These are phyloP conservation scores for Ophiocordyceps camponoti-leonardi DNA, from an alignment of 2,329 filamentous ascomycete species.

Conservation along the genomic window DNA sequence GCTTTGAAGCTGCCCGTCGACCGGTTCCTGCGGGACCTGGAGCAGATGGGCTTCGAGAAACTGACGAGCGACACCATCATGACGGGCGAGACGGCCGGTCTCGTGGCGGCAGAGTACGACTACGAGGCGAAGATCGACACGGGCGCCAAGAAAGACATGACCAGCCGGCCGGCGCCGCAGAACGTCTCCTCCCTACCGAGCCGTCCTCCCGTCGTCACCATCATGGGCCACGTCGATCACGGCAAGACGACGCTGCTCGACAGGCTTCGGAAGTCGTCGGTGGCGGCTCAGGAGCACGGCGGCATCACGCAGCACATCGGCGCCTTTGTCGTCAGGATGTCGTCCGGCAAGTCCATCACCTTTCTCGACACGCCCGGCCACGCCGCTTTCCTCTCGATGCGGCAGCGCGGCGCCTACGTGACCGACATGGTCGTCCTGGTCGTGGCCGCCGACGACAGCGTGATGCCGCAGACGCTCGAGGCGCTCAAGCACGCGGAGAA, in stretches of 20 bases:
- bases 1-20: slow-evolving; percentile 54
- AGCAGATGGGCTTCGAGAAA: slow-evolving; percentile 79
- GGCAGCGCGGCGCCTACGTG: slow-evolving; percentile 83
- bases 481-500: slow-evolving; percentile 83
- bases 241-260: slow-evolving; percentile 95
- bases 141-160: slow-evolving; percentile 52
- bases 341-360: slow-evolving; percentile 76
- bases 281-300: slow-evolving; percentile 81
- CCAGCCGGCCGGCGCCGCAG: slow-evolving; percentile 47
- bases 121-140: slow-evolving; percentile 67
- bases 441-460: slow-evolving; percentile 90
- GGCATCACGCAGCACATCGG: slow-evolving; percentile 98
- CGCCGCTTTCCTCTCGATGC: slow-evolving; percentile 89
- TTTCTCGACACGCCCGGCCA: slow-evolving; percentile 96
- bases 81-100: slow-evolving; percentile 74
- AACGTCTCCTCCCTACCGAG: slow-evolving; percentile 51
- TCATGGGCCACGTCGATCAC: slow-evolving; percentile 98
- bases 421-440: slow-evolving; percentile 95
- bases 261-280: slow-evolving; percentile 79
- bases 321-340: slow-evolving; percentile 82
- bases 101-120: slow-evolving; percentile 85
- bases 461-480: slow-evolving; percentile 93
- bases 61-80: slow-evolving; percentile 70
- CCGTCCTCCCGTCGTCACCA: slow-evolving; percentile 87
- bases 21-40: slow-evolving; percentile 57